Base-by-base conservation (phyloP, 2,329 filamentous ascomycete genomes). In the Penicillium glabrum region DNA sequence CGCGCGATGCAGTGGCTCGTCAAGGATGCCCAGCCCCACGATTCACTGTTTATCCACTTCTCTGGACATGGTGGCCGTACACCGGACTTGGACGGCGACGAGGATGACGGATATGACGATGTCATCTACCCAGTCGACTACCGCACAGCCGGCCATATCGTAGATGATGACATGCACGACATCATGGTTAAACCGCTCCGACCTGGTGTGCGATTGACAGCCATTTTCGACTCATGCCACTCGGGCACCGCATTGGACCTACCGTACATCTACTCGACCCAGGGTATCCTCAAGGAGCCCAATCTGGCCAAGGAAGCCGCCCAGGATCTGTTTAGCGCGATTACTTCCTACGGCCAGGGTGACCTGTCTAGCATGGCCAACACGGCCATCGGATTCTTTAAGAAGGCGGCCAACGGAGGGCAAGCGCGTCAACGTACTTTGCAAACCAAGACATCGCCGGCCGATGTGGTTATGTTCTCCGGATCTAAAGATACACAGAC, bases 1-100 rank as follows among this genome's bases (percentile, higher is more conserved):
- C 84, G 93, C 51, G 93, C 93, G 24, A 98, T 98, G 93, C 92
- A 97, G 70, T 98, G 93, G 93, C 81, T 98, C n/a, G 92, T 97
- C 58, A 96, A 96, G 75, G 93, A 96, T 70, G 93, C 93, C 6
- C 85, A 85, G 57, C 90, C 92, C 0, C 96, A 97, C 72, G 93
- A 98, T 72, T 96, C 93, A 5, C 82, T 98, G 1, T 97, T 98
- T 77, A 95, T 97, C 76, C 93, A 98, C 78, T 98, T 96, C 74
- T 96, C 93, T 33, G 92, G 90, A 35, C 89, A 91, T 67, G 89
- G 89, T 60, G 89, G 89, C 51, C 89, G 91, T 69, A 89, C 88
- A 1, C 82, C 87, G 60, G 89, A 92, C 68, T 67, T 83, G 9
- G 87, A 91, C 66, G 88, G 89, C 47, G 89, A 92, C 69, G 89